Percentiles rank a stretch among this genome's conserved stretches.
phyloP scores from a whole-genome alignment of 306 rosid genomes.

The Quillaja saponaria region DNA sequence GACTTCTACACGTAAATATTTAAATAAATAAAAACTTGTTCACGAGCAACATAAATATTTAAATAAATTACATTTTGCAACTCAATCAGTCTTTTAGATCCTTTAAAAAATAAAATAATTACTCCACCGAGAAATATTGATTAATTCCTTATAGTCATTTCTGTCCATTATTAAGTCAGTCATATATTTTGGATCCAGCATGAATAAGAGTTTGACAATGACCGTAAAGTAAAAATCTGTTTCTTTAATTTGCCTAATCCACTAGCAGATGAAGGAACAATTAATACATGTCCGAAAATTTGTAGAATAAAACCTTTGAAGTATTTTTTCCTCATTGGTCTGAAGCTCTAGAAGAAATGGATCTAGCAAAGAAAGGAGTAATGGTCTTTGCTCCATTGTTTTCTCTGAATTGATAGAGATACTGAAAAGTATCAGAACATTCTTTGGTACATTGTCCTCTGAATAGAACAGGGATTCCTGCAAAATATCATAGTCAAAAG shows the following conservation, averaged over 20 bases:
- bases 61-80: not conserved
- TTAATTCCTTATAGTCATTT: not conserved
- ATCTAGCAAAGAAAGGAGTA: constrained; percentile 34
- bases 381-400: constrained; percentile 33
- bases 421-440: constrained; percentile 14
- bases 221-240: not conserved
- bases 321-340: constrained; percentile 33
- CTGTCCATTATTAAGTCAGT: not conserved
- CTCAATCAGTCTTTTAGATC: not conserved
- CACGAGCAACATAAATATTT: too few relatives aligned
- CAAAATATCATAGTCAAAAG: constrained; percentile 10
- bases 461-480: constrained; percentile 37
- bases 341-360: constrained; percentile 62
- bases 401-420: constrained; percentile 34
- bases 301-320: constrained; percentile 39
- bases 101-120: not conserved
- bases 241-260: not conserved
- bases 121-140: not conserved
- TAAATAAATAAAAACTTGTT: too few relatives aligned
- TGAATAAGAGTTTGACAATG: not conserved
- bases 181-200: not conserved
- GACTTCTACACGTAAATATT: too few relatives aligned
- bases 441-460: constrained; percentile 31
- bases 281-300: not conserved
- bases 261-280: not conserved